Percentiles rank a stretch among this genome's conserved stretches.
These are phyloP conservation scores for Phaffomyces opuntiae DNA, from an alignment of 805 yeast species.

Conservation along the genomic window DNA sequence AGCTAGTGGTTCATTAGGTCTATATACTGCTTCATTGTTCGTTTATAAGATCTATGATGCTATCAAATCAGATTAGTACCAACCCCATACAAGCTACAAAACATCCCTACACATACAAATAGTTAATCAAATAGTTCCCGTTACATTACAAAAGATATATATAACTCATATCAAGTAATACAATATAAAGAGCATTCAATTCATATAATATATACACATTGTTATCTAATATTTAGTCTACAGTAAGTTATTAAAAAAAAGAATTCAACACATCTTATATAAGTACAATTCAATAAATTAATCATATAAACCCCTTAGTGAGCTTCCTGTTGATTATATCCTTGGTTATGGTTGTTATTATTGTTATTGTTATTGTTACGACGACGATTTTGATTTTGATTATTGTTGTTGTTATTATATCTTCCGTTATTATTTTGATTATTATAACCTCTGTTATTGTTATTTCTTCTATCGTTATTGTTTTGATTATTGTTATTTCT, in stretches of 20 bases:
- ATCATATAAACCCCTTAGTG: neutral
- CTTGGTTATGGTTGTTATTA: slow-evolving; percentile 5
- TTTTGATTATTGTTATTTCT: slow-evolving; percentile 32
- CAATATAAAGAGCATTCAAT: too few species aligned
- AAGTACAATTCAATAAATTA: too few species aligned
- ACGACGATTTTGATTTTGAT: slow-evolving; percentile 4
- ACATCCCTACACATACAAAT: neutral
- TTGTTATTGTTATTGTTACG: slow-evolving; percentile 5
- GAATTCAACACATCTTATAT: neutral
- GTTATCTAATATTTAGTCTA: too few species aligned
- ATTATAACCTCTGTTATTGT: slow-evolving; percentile 26
- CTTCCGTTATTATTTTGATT: slow-evolving; percentile 23
- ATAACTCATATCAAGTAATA: too few species aligned
- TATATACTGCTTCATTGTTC: slow-evolving; percentile 59
- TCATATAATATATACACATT: too few species aligned
- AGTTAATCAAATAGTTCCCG: neutral
- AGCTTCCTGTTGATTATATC: slow-evolving; percentile 3
- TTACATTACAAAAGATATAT: neutral
- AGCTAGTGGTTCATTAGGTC: slow-evolving; percentile 71
- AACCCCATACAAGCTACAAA: neutral
- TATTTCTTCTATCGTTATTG: slow-evolving; percentile 21
- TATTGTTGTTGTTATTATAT: slow-evolving; percentile 20
- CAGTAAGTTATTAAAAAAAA: neutral
- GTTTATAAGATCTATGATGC: slow-evolving; percentile 55
- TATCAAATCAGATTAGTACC: slow-evolving; percentile 43